phyloP scores from a whole-genome alignment of 305 asterid species.

The Salvia sclarea region DNA sequence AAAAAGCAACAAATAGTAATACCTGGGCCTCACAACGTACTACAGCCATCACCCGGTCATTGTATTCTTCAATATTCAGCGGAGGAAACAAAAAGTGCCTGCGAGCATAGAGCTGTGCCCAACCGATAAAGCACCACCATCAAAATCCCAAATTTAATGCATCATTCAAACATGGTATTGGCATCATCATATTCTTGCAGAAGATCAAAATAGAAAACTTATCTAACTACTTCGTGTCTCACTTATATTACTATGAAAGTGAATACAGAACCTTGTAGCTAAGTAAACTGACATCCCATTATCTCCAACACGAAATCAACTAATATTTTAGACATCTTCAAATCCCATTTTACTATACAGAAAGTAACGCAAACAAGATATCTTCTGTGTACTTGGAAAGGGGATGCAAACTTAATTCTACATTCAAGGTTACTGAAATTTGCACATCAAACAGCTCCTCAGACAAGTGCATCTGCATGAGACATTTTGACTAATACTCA shows the following conservation, averaged over 20 bases:
- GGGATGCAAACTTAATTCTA: neutral
- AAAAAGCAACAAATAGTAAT: constrained; percentile 28
- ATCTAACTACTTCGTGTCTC: neutral
- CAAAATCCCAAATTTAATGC: constrained; percentile 20
- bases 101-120: constrained; percentile 85
- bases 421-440: neutral
- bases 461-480: neutral
- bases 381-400: neutral
- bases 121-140: constrained; percentile 28
- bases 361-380: neutral
- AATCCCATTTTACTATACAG: neutral
- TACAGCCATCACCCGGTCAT: constrained; percentile 86
- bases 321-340: constrained; percentile 1
- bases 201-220: neutral
- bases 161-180: constrained; percentile 4
- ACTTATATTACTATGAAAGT: neutral
- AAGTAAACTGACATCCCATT: neutral
- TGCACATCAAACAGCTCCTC: constrained; percentile 10
- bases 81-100: constrained; percentile 91
- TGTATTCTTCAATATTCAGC: constrained; percentile 72
- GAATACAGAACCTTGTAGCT: constrained; percentile 1
- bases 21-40: constrained; percentile 99
- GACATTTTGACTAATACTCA: neutral
- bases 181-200: neutral
- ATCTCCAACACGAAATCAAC: neutral